These are phyloP conservation scores for Heliamphora pulchella DNA, from an alignment of 179 eudicot species.

Conservation along the genomic window DNA sequence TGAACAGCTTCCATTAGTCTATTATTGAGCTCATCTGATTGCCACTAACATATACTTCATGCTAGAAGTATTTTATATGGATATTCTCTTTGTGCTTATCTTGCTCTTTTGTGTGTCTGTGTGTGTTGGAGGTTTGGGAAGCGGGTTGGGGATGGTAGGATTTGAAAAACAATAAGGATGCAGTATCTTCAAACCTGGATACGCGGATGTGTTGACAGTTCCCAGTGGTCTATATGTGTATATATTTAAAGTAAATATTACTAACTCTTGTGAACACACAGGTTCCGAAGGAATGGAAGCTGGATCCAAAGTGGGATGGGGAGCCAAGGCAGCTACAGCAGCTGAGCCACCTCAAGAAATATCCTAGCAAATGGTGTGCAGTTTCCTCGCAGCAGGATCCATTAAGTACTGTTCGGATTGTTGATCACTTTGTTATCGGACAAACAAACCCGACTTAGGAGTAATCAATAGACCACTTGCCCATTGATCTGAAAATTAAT, in stretches of 20 bases:
- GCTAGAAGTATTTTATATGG: no score
- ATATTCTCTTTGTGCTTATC: no score
- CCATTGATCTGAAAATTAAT: slow-evolving; percentile 21
- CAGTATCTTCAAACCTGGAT: no score
- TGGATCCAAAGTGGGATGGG: slow-evolving; percentile 84
- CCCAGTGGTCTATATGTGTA: no score
- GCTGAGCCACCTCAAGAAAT: slow-evolving; percentile 43
- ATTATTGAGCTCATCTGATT: no score
- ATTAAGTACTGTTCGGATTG: slow-evolving; percentile 61
- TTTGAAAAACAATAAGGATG: no score
- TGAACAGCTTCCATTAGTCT: no score
- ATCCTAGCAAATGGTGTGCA: slow-evolving; percentile 93
- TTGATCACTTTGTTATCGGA: slow-evolving; percentile 66
- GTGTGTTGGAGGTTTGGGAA: no score
- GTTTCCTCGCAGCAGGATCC: slow-evolving; percentile 66
- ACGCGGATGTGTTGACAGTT: no score
- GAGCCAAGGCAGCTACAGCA: slow-evolving; percentile 48
- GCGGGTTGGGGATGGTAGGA: no score
- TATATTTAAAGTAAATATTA: not conserved
- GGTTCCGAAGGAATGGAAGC: slow-evolving; percentile 98
- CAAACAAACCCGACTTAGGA: slow-evolving; percentile 15
- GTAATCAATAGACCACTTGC: slow-evolving; percentile 23
- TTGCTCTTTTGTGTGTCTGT: no score
- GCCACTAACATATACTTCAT: no score
- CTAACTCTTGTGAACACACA: slow-evolving; percentile 20